Evolutionary conservation across 2,329 filamentous ascomycete genomes (phyloP).

Genomic region (Ophidiomyces ophidiicola): DNA sequence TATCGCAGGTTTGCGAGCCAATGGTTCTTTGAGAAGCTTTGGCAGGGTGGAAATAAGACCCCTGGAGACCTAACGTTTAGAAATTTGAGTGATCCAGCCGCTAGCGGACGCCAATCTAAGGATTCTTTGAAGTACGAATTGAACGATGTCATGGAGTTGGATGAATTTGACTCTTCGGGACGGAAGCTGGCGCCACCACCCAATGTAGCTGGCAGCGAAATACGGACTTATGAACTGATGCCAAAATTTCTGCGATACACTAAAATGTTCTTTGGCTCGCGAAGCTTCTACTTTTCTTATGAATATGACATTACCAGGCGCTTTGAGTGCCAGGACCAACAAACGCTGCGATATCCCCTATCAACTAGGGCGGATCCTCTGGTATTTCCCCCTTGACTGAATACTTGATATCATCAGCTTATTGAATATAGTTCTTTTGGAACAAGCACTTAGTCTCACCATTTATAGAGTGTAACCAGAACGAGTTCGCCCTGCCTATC

Average conservation of each 20-base stretch:
- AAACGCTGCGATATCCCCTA: slow-evolving; percentile 46
- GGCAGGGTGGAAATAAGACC: slow-evolving; percentile 39
- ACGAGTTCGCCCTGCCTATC: slow-evolving; percentile 62
- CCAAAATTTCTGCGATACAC: slow-evolving; percentile 77
- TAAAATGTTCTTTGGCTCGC: slow-evolving; percentile 70
- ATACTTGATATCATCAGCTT: slow-evolving; percentile 1
- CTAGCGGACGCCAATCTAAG: slow-evolving; percentile 4
- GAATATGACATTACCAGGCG: slow-evolving; percentile 80
- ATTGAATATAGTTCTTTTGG: slow-evolving; percentile 61
- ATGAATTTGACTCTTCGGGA: slow-evolving; percentile 13
- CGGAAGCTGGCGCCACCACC: slow-evolving; percentile 2
- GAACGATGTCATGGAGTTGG: slow-evolving; percentile 14
- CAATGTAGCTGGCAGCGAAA: slow-evolving; percentile 15
- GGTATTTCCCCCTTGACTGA: slow-evolving; percentile 28
- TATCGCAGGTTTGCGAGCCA: slow-evolving; percentile 82
- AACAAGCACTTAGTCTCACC: slow-evolving; percentile 63
- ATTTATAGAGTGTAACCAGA: slow-evolving; percentile 61
- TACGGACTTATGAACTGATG: slow-evolving; percentile 47
- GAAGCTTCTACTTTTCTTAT: slow-evolving; percentile 91
- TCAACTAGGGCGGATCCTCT: slow-evolving; percentile 60
- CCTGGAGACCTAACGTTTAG: slow-evolving; percentile 3
- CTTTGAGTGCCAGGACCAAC: slow-evolving; percentile 32
- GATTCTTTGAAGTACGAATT: not conserved
- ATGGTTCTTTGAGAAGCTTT: slow-evolving; percentile 81
- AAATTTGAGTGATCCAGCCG: slow-evolving; percentile 11